These are phyloP conservation scores for Penicillium sumatraense DNA, from an alignment of 2,329 filamentous ascomycete species.

Conservation along the genomic window DNA sequence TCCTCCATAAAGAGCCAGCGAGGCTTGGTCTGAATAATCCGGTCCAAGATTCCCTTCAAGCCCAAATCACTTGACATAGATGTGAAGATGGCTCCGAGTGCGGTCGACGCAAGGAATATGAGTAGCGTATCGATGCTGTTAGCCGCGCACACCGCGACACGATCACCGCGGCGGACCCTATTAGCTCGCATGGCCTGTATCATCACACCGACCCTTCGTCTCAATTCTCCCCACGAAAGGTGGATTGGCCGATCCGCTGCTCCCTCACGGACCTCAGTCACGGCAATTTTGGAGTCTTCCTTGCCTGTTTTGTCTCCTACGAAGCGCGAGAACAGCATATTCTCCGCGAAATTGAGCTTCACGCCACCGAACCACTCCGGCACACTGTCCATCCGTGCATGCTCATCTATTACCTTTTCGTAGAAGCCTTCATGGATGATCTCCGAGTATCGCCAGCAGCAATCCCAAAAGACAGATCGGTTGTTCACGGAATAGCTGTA, in stretches of 20 bases:
- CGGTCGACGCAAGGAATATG: conserved; percentile 70
- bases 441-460: conserved; percentile 63
- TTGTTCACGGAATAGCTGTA: conserved; percentile 70
- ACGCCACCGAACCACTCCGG: conserved; percentile 80
- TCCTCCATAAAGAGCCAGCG: conserved; percentile 86
- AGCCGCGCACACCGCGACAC: conserved; percentile 74
- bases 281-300: conserved; percentile 70
- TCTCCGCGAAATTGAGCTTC: conserved; percentile 77
- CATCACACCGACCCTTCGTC: conserved; percentile 62
- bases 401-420: conserved; percentile 68
- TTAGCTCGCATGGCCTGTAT: conserved; percentile 68
- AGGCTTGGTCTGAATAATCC: conserved; percentile 74
- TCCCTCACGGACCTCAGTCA: conserved; percentile 65
- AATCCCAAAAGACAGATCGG: conserved; percentile 67
- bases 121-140: conserved; percentile 76
- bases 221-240: conserved; percentile 70
- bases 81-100: conserved; percentile 76
- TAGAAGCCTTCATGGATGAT: conserved; percentile 68
- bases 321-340: conserved; percentile 67
- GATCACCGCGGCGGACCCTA: conserved; percentile 72
- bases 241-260: conserved; percentile 42
- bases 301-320: conserved; percentile 60
- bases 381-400: conserved; percentile 70
- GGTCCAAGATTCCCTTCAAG: conserved; percentile 74
- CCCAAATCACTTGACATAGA: conserved; percentile 84